phyloP scores from a whole-genome alignment of 208 protist species.

The Naegleria lovaniensis region DNA sequence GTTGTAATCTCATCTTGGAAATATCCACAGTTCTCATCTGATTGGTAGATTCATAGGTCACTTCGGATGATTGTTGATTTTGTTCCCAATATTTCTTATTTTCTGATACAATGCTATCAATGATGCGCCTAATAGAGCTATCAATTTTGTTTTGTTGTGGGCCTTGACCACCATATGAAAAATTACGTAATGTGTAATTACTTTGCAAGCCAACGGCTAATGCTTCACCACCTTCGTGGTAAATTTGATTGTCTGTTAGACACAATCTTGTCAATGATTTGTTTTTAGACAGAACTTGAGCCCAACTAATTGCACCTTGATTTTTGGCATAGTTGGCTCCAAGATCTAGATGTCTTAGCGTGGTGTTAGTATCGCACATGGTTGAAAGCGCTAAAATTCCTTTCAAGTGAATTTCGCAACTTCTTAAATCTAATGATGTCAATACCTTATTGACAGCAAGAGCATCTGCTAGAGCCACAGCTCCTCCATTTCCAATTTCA shows the following conservation, averaged over 20 bases:
- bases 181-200: constrained; percentile 29
- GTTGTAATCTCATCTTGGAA: constrained; percentile 7
- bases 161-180: constrained; percentile 25
- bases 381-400: background rate
- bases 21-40: background rate
- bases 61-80: background rate
- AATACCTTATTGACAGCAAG: background rate
- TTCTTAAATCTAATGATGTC: constrained; percentile 22
- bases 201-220: background rate
- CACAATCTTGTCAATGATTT: constrained; percentile 21
- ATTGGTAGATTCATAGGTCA: background rate
- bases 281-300: constrained; percentile 11
- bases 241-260: constrained; percentile 32
- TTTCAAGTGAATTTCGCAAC: constrained; percentile 26
- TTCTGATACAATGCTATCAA: constrained; percentile 12
- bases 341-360: constrained; percentile 31
- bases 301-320: constrained; percentile 26
- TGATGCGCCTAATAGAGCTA: background rate
- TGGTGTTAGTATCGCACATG: background rate
- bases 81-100: constrained; percentile 25
- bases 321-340: constrained; percentile 23
- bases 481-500: constrained; percentile 26
- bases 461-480: background rate
- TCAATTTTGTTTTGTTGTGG: constrained; percentile 8
- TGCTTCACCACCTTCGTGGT: constrained; percentile 25